A percentile compares a stretch with the other conserved stretches of the same genome.
Conservation (phyloP, 345 rosid species). For the Moricandia moricandioides region DNA sequence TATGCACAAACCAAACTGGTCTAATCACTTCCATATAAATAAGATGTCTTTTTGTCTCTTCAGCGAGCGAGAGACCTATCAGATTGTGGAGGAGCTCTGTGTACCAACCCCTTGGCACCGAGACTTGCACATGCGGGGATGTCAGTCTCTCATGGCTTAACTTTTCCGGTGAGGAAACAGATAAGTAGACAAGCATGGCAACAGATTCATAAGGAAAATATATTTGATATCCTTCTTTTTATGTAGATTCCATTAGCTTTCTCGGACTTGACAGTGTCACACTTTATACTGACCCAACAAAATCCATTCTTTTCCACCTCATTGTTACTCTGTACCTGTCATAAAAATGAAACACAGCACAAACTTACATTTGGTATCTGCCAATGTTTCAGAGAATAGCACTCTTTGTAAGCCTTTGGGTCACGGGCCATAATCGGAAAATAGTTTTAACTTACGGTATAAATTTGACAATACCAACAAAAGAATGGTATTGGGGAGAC, state of each 20-base stretch:
- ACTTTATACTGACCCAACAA: constrained; percentile 27
- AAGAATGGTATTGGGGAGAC: background rate
- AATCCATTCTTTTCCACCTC: background rate
- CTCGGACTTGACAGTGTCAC: constrained; percentile 17
- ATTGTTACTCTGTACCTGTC: constrained; percentile 22
- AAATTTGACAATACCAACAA: background rate
- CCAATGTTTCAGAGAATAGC: background rate
- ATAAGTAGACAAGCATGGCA: constrained; percentile 2
- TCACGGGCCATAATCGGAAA: background rate
- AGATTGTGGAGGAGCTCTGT: constrained; percentile 7
- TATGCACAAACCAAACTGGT: constrained; percentile 76
- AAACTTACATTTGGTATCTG: constrained; percentile 8
- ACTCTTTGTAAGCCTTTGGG: background rate
- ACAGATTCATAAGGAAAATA: constrained; percentile 22
- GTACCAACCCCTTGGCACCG: constrained; percentile 4
- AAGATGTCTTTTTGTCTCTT: background rate
- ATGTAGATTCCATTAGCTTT: constrained; percentile 29
- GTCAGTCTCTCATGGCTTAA: background rate
- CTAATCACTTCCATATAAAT: constrained; percentile 40
- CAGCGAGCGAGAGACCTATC: constrained; percentile 14
- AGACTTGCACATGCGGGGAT: constrained; percentile 6
- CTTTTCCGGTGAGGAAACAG: constrained; percentile 6
- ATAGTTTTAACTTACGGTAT: background rate
- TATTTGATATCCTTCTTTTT: constrained; percentile 18
- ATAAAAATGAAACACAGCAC: constrained; percentile 6